Evolutionary conservation across 257 asterid genomes (phyloP), one percentile per base, ranked within the genome.

Genomic region (Haberlea rhodopensis): DNA sequence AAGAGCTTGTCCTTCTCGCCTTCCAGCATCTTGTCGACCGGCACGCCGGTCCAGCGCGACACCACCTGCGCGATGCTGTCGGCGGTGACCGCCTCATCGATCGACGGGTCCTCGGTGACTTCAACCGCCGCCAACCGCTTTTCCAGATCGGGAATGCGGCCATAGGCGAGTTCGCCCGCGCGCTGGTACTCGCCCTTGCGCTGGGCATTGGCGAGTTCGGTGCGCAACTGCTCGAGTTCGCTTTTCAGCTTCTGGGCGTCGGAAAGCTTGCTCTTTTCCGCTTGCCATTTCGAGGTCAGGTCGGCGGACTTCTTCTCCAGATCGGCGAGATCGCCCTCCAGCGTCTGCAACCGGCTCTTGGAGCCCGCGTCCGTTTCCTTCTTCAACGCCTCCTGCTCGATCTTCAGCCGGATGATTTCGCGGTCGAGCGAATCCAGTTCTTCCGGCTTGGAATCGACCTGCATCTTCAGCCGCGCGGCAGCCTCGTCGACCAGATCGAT

Each of bases 401-500:
- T 91, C 84, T 91, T 96, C 49, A 91, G 81, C 66, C 88, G 88
- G 66, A 91, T 75, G 56, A 91, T 95, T 5, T 88, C 59, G 48
- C 97, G 92, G 72, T 91, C 76, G 58, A 91, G 84, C 70, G 86
- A 95, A 72, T 91, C 96, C 25, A 91, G 95, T 18, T 89, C 97
- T 19, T 94, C 88, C 46, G 97, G 97, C 72, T 91, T 91, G 55
- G 96, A 91, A 56, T 96, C 88, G 19, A 91, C 88, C 81, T 91
- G 96, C 97, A 91, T 91, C 79, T 88, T 88, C 79, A 91, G 73
- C 68, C 86, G 88, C 45, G 97, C 96, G 67, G 97, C 97, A 25
- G 97, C 95, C 81, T 91, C 97, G 59, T 91, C 97, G 8, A 91
- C 96, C 40, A 91, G 79, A 76, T 91, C 98, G 71, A 91, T 91